phyloP scores from a whole-genome alignment of 345 rosid genomes.

The Brassica rapa region DNA sequence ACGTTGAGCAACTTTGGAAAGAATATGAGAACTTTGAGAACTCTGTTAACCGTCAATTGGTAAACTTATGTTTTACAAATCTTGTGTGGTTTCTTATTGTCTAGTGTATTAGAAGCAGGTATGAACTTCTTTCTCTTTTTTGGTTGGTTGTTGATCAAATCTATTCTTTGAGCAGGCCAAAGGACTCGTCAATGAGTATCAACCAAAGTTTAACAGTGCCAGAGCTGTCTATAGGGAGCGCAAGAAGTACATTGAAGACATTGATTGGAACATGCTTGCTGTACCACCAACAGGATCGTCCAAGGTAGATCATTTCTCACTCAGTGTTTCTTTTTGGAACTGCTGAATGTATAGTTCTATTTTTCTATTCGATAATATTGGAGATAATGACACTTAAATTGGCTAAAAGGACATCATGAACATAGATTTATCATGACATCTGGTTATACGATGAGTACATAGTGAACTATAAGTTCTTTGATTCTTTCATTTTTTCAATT shows the following conservation, averaged over 20 bases:
- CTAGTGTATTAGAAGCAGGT: not conserved
- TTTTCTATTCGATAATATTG: slow-evolving; percentile 8
- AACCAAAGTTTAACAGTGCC: slow-evolving; percentile 87
- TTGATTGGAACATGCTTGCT: slow-evolving; percentile 94
- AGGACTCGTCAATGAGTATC: slow-evolving; percentile 87
- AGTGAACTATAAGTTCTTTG: slow-evolving; percentile 11
- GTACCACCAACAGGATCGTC: slow-evolving; percentile 77
- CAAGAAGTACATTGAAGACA: slow-evolving; percentile 90
- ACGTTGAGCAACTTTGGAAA: slow-evolving; percentile 93
- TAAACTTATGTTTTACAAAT: slow-evolving; percentile 38
- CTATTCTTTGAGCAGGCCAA: slow-evolving; percentile 68
- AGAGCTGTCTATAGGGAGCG: slow-evolving; percentile 91
- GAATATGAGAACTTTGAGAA: slow-evolving; percentile 94
- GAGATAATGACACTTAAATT: slow-evolving; percentile 1
- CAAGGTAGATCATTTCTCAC: slow-evolving; percentile 63
- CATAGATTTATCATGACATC: slow-evolving; percentile 14
- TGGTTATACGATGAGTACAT: slow-evolving; percentile 8
- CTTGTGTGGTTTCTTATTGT: not conserved
- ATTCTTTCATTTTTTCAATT: not conserved
- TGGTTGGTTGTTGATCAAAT: slow-evolving; percentile 32
- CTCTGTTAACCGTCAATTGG: slow-evolving; percentile 92
- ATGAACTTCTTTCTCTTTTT: not conserved
- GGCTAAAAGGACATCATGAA: not conserved
- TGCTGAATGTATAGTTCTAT: no score
- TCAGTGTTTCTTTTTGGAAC: slow-evolving; percentile 22